Percentiles rank a stretch among this genome's conserved stretches.
These are phyloP conservation scores for Nepenthes gracilis DNA, from an alignment of 148 eudicot species.

Conservation along the genomic window DNA sequence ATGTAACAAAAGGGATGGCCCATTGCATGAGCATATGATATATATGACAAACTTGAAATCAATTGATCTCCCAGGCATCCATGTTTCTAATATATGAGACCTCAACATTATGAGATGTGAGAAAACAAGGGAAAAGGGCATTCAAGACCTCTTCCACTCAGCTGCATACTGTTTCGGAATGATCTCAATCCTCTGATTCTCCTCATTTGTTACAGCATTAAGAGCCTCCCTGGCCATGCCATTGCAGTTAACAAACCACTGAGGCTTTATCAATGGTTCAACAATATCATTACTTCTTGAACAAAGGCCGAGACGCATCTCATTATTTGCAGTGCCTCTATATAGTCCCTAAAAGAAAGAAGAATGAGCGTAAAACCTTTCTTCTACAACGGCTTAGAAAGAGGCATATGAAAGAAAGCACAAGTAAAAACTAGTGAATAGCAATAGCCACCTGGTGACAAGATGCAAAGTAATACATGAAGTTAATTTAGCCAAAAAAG, in stretches of 20 bases:
- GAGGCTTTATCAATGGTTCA: constrained; percentile 93
- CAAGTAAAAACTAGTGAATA: not conserved
- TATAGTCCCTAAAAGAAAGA: constrained; percentile 62
- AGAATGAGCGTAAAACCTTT: not conserved
- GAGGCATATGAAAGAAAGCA: not conserved
- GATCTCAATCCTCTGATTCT: constrained; percentile 58
- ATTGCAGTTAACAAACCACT: constrained; percentile 88
- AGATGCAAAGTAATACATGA: too few relatives aligned
- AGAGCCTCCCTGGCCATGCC: constrained; percentile 80
- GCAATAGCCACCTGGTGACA: too few relatives aligned
- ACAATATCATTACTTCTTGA: constrained; percentile 85
- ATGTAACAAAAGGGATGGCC: too few relatives aligned
- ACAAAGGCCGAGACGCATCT: constrained; percentile 92
- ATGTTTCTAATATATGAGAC: too few relatives aligned
- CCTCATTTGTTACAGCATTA: constrained; percentile 56
- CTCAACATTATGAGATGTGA: too few relatives aligned
- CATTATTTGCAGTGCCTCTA: constrained; percentile 58
- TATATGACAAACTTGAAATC: too few relatives aligned
- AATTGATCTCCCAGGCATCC: too few relatives aligned
- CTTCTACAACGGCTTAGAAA: not conserved
- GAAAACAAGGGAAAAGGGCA: not conserved
- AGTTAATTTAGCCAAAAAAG: too few relatives aligned
- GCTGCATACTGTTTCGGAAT: constrained; percentile 83
- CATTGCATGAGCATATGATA: too few relatives aligned
- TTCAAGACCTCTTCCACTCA: constrained; percentile 81